Conservation (phyloP, 2,329 filamentous ascomycete genomes). For the Colletotrichum euphorbiae region DNA sequence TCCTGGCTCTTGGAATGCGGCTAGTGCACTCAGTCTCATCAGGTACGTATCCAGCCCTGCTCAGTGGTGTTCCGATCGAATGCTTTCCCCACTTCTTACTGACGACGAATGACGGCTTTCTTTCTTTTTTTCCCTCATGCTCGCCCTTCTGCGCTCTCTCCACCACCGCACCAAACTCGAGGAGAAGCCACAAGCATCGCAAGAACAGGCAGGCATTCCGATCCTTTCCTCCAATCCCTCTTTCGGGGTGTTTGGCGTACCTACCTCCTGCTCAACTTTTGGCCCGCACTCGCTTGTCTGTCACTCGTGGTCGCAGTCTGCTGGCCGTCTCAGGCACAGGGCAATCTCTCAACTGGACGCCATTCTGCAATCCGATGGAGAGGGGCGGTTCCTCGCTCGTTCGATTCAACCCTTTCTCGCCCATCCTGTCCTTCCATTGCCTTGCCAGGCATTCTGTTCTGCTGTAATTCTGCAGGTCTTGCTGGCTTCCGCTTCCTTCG, state of each 20-base stretch:
- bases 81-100: conserved; percentile 9
- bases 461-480: neutral
- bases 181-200: conserved; percentile 34
- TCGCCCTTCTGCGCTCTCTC: conserved; percentile 22
- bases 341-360: conserved; percentile 29
- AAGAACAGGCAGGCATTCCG: conserved; percentile 34
- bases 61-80: conserved; percentile 6
- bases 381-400: conserved; percentile 14
- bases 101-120: conserved; percentile 19
- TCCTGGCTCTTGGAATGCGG: too few species aligned
- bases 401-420: neutral
- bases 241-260: conserved; percentile 4
- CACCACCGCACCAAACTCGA: conserved; percentile 41
- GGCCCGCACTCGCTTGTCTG: neutral
- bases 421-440: neutral
- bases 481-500: conserved; percentile 24
- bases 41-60: conserved; percentile 10
- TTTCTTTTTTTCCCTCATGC: neutral
- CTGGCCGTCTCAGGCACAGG: neutral
- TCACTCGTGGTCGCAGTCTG: neutral
- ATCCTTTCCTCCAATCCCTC: conserved; percentile 37
- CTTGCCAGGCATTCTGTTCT: conserved; percentile 8
- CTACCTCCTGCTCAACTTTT: neutral
- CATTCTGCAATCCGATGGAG: conserved; percentile 18
- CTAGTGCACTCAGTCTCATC: neutral